A percentile compares a stretch with the other conserved stretches of the same genome.
phyloP scores from a whole-genome alignment of 2,329 filamentous ascomycete species.

The Chalara sp. region DNA sequence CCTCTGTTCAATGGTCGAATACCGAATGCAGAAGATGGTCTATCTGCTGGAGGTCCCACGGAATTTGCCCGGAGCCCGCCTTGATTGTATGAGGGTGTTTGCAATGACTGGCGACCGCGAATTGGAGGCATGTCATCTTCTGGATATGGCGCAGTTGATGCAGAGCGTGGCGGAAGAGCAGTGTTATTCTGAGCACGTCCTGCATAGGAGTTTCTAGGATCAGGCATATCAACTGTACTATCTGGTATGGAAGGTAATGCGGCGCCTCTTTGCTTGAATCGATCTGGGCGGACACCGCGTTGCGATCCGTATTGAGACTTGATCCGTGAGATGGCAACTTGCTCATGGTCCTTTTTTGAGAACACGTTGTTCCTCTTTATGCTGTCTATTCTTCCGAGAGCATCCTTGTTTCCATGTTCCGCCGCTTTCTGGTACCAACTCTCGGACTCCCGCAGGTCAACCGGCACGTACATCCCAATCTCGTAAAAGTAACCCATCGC shows the following conservation, averaged over 20 bases:
- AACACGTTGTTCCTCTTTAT: conserved; percentile 77
- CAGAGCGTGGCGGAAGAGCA: conserved; percentile 12
- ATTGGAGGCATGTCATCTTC: conserved; percentile 53
- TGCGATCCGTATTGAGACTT: conserved; percentile 72
- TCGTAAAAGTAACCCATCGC: conserved; percentile 97
- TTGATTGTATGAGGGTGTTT: conserved; percentile 8
- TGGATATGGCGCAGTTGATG: conserved; percentile 58
- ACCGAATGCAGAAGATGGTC: conserved; percentile 40
- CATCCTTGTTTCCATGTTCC: conserved; percentile 87
- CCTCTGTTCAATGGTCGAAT: conserved; percentile 36
- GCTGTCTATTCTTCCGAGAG: conserved; percentile 72
- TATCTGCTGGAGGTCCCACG: conserved; percentile 36
- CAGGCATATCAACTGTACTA: conserved; percentile 19
- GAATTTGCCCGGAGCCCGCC: conserved; percentile 41
- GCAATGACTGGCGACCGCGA: conserved; percentile 13
- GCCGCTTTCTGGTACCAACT: conserved; percentile 89
- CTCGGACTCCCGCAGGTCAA: conserved; percentile 73
- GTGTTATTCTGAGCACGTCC: conserved; percentile 6
- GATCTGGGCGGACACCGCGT: conserved; percentile 52
- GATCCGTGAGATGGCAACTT: conserved; percentile 81
- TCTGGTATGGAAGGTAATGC: conserved; percentile 25
- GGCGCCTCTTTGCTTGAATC: conserved; percentile 41
- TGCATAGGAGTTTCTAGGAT: conserved; percentile 15
- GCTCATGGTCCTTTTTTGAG: conserved; percentile 88
- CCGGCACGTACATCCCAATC: conserved; percentile 86